Conservation (phyloP, 352 stramenopile species). For the Globisporangium cylindrosporum region DNA sequence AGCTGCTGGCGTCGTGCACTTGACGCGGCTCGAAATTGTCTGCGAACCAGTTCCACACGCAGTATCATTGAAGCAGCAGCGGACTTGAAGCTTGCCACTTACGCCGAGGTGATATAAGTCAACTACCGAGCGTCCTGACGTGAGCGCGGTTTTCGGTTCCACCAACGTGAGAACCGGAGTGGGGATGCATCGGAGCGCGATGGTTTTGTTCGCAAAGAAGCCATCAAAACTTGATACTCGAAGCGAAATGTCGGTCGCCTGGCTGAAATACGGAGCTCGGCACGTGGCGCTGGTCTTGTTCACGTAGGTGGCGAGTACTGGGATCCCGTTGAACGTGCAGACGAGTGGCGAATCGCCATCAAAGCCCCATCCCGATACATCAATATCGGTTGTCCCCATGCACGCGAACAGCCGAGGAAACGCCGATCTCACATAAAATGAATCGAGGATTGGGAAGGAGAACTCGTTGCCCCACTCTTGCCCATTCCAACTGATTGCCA, state of each 20-base stretch:
- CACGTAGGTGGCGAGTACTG: constrained; percentile 27
- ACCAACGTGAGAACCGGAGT: constrained; percentile 21
- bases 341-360: constrained; percentile 22
- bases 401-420: constrained; percentile 26
- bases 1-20: constrained; percentile 24
- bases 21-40: constrained; percentile 17
- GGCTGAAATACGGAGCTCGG: constrained; percentile 20
- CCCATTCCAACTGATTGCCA: constrained; percentile 42
- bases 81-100: constrained; percentile 10
- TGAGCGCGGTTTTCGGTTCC: constrained; percentile 20
- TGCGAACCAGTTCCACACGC: constrained; percentile 19
- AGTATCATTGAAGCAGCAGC: constrained; percentile 31
- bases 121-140: constrained; percentile 18
- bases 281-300: constrained; percentile 34
- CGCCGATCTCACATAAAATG: constrained; percentile 25
- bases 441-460: constrained; percentile 16
- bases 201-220: constrained; percentile 20
- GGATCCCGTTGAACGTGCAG: constrained; percentile 37
- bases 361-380: constrained; percentile 36
- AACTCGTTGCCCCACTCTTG: constrained; percentile 40
- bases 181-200: constrained; percentile 18
- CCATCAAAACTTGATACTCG: constrained; percentile 33
- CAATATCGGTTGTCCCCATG: constrained; percentile 15
- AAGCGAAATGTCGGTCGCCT: constrained; percentile 19
- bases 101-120: constrained; percentile 18